Conservation (phyloP, 352 stramenopile genomes). For the Phytophthora constricta region DNA sequence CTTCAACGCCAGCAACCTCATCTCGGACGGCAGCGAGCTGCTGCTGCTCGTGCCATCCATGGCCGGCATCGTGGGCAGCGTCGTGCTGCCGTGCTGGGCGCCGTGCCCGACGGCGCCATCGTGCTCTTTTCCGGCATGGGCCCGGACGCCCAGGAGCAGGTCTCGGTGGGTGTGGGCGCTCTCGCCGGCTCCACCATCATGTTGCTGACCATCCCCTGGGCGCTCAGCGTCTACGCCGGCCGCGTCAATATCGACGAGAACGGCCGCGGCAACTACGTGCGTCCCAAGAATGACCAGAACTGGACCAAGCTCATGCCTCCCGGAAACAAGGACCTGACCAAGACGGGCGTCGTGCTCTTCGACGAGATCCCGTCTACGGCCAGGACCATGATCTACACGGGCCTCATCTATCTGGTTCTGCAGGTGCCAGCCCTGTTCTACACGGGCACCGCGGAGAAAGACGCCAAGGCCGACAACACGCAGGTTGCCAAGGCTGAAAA, state of each 20-base stretch:
- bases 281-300: constrained; percentile 78
- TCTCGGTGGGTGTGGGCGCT: constrained; percentile 97
- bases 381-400: constrained; percentile 93
- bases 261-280: constrained; percentile 86
- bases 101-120: constrained; percentile 97
- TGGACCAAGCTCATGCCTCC: constrained; percentile 89
- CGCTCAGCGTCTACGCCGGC: constrained; percentile 92
- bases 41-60: constrained; percentile 96
- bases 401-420: constrained; percentile 96
- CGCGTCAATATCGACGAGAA: constrained; percentile 94
- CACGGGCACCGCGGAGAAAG: constrained; percentile 70
- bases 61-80: constrained; percentile 95
- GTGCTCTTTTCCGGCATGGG: constrained; percentile 97
- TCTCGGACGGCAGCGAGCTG: constrained; percentile 98
- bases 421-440: constrained; percentile 93
- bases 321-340: constrained; percentile 61
- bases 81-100: constrained; percentile 97
- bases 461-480: constrained; percentile 70
- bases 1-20: constrained; percentile 97
- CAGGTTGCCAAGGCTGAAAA: constrained; percentile 86
- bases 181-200: constrained; percentile 99
- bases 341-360: constrained; percentile 83
- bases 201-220: constrained; percentile 98
- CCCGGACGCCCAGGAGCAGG: constrained; percentile 94
- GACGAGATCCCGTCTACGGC: constrained; percentile 90